A percentile compares a stretch with the other conserved stretches of the same genome.
phyloP scores from a whole-genome alignment of 768 basidiomycete genomes.

The Phanerochaete sordida region DNA sequence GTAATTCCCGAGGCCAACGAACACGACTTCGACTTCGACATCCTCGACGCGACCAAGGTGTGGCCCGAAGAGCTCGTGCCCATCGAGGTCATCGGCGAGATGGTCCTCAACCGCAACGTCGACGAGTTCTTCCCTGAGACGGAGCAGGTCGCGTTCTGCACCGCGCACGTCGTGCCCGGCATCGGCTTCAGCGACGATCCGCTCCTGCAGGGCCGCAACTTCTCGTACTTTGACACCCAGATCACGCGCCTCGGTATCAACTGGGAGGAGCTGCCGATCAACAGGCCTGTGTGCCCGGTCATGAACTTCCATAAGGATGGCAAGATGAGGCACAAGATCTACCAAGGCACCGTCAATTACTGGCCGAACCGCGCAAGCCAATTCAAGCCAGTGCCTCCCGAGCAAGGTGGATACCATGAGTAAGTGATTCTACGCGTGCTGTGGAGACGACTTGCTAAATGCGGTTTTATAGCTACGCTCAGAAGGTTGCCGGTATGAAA shows the following conservation, averaged over 20 bases:
- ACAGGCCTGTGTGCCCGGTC: slow-evolving; percentile 74
- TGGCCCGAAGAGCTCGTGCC: slow-evolving; percentile 84
- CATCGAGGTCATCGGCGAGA: slow-evolving; percentile 70
- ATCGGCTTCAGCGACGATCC: slow-evolving; percentile 77
- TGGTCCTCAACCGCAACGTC: slow-evolving; percentile 59
- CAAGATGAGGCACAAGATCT: slow-evolving; percentile 50
- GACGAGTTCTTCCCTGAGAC: slow-evolving; percentile 84
- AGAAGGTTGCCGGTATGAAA: slow-evolving; percentile 51
- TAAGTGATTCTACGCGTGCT: slow-evolving; percentile 22
- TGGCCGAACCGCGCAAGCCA: slow-evolving; percentile 72
- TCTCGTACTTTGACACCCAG: slow-evolving; percentile 87
- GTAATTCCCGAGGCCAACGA: slow-evolving; percentile 66
- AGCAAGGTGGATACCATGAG: slow-evolving; percentile 59
- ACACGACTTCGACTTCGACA: slow-evolving; percentile 83
- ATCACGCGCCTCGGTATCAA: slow-evolving; percentile 78
- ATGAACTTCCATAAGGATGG: slow-evolving; percentile 70
- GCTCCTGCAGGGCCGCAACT: slow-evolving; percentile 80
- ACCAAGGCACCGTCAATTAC: slow-evolving; percentile 64
- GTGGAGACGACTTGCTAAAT: not conserved
- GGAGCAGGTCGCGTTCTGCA: slow-evolving; percentile 90
- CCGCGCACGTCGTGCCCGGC: slow-evolving; percentile 53
- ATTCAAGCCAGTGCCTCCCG: slow-evolving; percentile 43
- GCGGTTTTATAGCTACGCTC: slow-evolving; percentile 35
- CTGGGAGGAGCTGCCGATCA: slow-evolving; percentile 81
- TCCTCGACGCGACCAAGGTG: slow-evolving; percentile 83